Evolutionary conservation across 148 eudicot genomes (phyloP), one percentile per base, ranked within the genome.

Genomic region (Nepenthes gracilis): DNA sequence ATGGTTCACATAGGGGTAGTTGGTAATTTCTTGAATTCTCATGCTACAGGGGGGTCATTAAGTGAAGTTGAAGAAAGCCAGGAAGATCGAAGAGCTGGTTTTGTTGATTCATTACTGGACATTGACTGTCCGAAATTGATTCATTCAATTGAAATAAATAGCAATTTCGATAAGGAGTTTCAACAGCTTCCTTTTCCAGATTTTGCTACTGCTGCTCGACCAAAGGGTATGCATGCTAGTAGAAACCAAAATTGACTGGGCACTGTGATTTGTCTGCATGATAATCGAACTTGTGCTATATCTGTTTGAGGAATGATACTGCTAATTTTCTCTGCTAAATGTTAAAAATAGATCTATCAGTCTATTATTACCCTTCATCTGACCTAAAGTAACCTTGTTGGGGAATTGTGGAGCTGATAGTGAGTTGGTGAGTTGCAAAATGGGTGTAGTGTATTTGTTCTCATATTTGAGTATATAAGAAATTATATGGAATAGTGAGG

Each of bases 21-120:
- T 43, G 37, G 53, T 64, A 45, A 64, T n/a, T 59, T 55, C 65
- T 73, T 43, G 61, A 45, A 60, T 48, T 10, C 68, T 67, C 47
- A 36, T 59, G 54, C 68, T 77, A 34, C 68, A 92, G 98, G 80
- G 60, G 88, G 83, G 48, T 73, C 81, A 54, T 70, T 69, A 51
- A 66, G 43, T 59, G 69, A 75, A 68, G 62, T 73, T 60, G 77
- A 74, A 67, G 83, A 76, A 43, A 65, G 71, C 50, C 67, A 66
- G 72, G 88, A 77, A 61, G 83, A 76, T 67, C 83, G 98, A 66
- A 83, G 88, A 70, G 72, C 80, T 60, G 85, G 69, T 64, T 92
- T 92, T 80, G 86, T 92, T 64, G 83, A 83, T 63, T 80, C 94
- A 36, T 71, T 92, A 37, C 58, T 92, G 64, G 72, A 79, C 55